phyloP scores from a whole-genome alignment of 306 rosid genomes.

The Abrus precatorius region DNA sequence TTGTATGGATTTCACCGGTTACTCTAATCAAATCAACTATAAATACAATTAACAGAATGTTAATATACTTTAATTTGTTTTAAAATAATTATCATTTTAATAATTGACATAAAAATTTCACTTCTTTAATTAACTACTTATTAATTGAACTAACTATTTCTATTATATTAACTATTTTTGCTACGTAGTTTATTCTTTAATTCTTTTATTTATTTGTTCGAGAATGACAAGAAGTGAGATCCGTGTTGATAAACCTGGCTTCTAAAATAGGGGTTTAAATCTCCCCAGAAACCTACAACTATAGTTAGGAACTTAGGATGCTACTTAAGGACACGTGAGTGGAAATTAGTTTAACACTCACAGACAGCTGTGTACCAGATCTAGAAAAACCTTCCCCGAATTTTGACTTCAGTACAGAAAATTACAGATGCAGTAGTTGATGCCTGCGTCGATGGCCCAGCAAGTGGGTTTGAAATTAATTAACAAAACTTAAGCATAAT shows the following conservation, averaged over 20 bases:
- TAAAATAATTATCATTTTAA: neutral
- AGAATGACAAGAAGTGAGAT: neutral
- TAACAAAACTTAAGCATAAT: neutral
- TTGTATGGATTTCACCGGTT: neutral
- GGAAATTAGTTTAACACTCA: neutral
- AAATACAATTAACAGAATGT: neutral
- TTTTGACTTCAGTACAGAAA: constrained; percentile 5
- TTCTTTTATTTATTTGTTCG: neutral
- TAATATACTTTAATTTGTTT: neutral
- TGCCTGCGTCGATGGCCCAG: neutral
- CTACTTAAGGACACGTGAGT: neutral
- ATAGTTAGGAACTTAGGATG: constrained; percentile 1
- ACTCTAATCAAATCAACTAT: constrained; percentile 2
- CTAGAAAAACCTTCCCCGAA: neutral
- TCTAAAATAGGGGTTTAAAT: neutral
- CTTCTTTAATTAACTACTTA: neutral
- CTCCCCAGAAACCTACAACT: constrained; percentile 1
- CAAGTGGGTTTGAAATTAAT: constrained; percentile 29
- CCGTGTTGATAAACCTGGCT: constrained; percentile 19
- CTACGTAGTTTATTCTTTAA: neutral
- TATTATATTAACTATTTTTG: neutral
- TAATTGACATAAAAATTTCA: neutral
- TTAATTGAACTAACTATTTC: neutral
- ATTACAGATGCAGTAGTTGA: constrained; percentile 39
- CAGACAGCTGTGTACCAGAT: neutral